Base-by-base conservation (phyloP, 495 filamentous ascomycete species). In the Penicillium psychrofluorescens region DNA sequence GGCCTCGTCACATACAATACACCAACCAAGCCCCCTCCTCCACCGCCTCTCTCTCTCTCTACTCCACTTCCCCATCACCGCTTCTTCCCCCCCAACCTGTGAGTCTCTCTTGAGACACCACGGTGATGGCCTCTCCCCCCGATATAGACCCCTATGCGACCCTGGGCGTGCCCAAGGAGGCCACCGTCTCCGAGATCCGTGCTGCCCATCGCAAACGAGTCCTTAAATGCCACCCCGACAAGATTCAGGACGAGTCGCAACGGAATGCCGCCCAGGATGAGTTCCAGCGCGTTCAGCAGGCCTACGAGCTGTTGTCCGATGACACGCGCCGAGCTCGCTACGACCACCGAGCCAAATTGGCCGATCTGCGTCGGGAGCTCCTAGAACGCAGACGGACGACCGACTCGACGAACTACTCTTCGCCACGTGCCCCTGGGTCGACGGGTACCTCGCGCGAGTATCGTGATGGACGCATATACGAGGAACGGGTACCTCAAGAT, bases 161-260 rank as follows among this genome's bases (percentile, higher is more conserved):
- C 11, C 78, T 98, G 33, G 87, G 88, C 36, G 76, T 98, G 36
- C 53, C 82, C 34, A 85, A 81, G 56, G 79, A 86, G 61, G 88
- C 88, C 34, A 76, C 84, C 40, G 64, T 84, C 14, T 54, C 81
- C 16, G 79, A 83, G 46, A 91, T 98, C 60, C 83, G 88, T 48
- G 71, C 75, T 37, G 83, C 88, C 12, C 85, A 96, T 70, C 85
- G 88, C 48, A 97, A 95, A 66, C 84, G 95, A 16, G 90, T 88
- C 41, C 78, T 97, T 44, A 89, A 88, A 67, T 90, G 82, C 59
- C 92, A 98, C 59, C 92, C 92, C 29, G 92, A 98, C 74, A 97
- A 97, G 71, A 79, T 96, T 39, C 79, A 88, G 54, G 85, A 94
- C 48, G 75, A 82, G 51, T 72, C 83, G 27, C 67, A 76, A 42